Evolutionary conservation across 805 yeast species (phyloP).

Genomic region (Candida chilensis): DNA sequence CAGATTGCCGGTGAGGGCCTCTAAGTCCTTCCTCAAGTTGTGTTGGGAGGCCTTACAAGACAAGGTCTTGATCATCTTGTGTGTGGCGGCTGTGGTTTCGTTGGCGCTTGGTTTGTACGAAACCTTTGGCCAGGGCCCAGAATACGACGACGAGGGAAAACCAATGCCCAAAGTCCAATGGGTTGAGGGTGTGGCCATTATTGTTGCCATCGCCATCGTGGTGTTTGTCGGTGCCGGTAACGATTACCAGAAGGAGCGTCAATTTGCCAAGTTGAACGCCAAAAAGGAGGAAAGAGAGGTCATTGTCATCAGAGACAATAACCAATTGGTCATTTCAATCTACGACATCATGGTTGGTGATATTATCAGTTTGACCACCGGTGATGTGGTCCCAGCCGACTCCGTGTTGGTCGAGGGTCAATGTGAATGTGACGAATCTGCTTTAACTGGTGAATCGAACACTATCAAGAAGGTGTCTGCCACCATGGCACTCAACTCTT

Average conservation of each 20-base stretch:
- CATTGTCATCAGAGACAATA: conserved; percentile 67
- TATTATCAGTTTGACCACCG: conserved; percentile 73
- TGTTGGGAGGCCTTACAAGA: conserved; percentile 86
- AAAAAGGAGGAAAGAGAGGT: conserved; percentile 81
- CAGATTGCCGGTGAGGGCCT: conserved; percentile 58
- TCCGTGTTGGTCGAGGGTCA: conserved; percentile 64
- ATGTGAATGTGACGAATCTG: conserved; percentile 85
- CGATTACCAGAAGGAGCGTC: conserved; percentile 93
- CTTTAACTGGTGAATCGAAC: conserved; percentile 90
- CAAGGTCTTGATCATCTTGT: conserved; percentile 75
- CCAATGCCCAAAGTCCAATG: conserved; percentile 83
- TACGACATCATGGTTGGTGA: conserved; percentile 84
- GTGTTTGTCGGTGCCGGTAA: conserved; percentile 92
- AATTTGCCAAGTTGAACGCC: conserved; percentile 79
- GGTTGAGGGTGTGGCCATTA: conserved; percentile 98
- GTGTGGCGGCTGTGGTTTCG: conserved; percentile 83
- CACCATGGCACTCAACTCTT: conserved; percentile 22
- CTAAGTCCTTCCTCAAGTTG: conserved; percentile 57
- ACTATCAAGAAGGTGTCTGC: conserved; percentile 68
- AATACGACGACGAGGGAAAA: conserved; percentile 71
- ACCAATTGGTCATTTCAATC: conserved; percentile 59
- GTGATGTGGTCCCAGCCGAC: conserved; percentile 91
- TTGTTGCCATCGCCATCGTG: conserved; percentile 84
- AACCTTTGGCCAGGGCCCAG: conserved; percentile 76
- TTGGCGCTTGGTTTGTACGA: conserved; percentile 88